These are phyloP conservation scores for Mortierella sp. DNA, from an alignment of 371 early-diverging fungal species.

Conservation along the genomic window DNA sequence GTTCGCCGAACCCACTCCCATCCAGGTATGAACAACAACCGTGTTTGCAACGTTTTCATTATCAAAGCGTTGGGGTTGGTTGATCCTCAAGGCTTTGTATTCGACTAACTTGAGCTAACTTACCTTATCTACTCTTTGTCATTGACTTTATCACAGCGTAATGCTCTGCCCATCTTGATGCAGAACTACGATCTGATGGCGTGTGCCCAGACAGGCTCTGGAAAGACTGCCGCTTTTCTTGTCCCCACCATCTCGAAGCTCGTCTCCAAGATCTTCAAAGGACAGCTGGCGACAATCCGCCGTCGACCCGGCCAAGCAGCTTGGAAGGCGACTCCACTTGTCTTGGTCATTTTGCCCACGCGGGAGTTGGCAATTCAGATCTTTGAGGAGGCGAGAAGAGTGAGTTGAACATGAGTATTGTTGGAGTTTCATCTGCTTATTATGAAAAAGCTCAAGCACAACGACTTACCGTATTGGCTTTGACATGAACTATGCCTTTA, in stretches of 20 bases:
- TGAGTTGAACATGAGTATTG: neutral
- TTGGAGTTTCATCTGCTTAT: neutral
- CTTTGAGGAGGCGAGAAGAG: conserved; percentile 59
- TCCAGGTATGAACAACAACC: conserved; percentile 63
- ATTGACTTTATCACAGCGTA: conserved; percentile 58
- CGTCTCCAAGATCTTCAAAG: conserved; percentile 12
- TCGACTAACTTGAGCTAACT: too few species aligned
- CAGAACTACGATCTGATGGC: conserved; percentile 81
- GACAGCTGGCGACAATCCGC: conserved; percentile 12
- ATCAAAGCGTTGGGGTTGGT: neutral
- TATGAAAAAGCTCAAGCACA: neutral
- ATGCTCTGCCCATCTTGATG: conserved; percentile 76
- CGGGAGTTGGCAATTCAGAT: conserved; percentile 78
- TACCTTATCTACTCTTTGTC: neutral
- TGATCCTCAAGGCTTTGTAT: neutral
- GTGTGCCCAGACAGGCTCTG: conserved; percentile 86
- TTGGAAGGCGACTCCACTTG: conserved; percentile 19
- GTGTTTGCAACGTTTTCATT: neutral
- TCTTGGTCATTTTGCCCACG: conserved; percentile 69
- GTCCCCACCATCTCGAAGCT: conserved; percentile 62
- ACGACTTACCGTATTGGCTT: neutral
- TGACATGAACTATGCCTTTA: neutral
- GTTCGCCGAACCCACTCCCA: conserved; percentile 78
- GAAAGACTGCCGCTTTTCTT: conserved; percentile 83
- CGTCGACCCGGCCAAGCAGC: conserved; percentile 1